Base-by-base conservation (phyloP, 2,329 filamentous ascomycete genomes). In the Anthostomella pinea region DNA sequence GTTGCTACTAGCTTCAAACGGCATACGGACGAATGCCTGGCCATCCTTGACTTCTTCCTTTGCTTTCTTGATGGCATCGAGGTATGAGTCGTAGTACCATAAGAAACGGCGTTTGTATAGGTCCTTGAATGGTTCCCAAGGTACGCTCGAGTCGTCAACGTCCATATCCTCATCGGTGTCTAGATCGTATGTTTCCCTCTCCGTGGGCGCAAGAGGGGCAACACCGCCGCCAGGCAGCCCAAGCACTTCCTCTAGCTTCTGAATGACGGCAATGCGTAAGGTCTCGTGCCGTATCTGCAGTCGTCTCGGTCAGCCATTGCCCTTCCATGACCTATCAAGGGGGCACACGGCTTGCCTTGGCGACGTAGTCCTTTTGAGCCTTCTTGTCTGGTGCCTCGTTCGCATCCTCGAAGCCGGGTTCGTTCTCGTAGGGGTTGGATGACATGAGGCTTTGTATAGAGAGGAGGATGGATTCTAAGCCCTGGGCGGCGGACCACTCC, bases 371-470 rank as follows among this genome's bases (percentile, higher is more conserved):
- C 43, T 77, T 74, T 61, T 90, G 86, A 40, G 81, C 74, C 61
- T 81, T 79, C 63, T 86, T 83, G 59, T 95, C 88, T 4, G 72
- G 66, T 1, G 73, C 65, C 7, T 77, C 73, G 29, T 83, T 83
- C 9, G 82, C 77, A 41, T 85, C 76, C 59, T 97, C 91, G 52
- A 87, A 96, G 5, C 93, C 93, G 2, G 93, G 93, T 60, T 98
- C 93, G 53, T 97, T 96, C 58, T 93, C 87, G 63, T 95, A 97
- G 0, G 91, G 93, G 52, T 96, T 95, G 18, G 79, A 68, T 1
- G 89, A 95, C 84, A 98, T 90, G 28, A 98, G 71, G 60, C 90
- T 96, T 64, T 98, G 93, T 39, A 98, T 96, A 5, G 91, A 97
- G 35, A 97, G 79, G 30, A 98, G 65, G 31, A 97, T 87, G 1